A percentile compares a stretch with the other conserved stretches of the same genome.
phyloP scores from a whole-genome alignment of 2,329 filamentous ascomycete genomes.

The Dactylellina drechsleri region DNA sequence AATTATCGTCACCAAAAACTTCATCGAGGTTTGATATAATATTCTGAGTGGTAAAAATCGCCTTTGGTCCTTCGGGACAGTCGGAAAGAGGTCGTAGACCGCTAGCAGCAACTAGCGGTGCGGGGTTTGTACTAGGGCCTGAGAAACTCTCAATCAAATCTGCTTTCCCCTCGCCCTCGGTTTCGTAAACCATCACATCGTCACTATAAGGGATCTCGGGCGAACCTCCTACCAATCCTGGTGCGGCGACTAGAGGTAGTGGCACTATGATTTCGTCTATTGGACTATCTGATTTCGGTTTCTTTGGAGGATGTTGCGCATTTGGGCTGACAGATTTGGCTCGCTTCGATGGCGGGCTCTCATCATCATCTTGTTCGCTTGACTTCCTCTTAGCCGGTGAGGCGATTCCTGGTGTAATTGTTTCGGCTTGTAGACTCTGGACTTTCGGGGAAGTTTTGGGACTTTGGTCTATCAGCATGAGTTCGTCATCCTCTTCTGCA shows the following conservation, averaged over 20 bases:
- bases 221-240: conserved; percentile 14
- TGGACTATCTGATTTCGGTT: conserved; percentile 17
- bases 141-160: not conserved
- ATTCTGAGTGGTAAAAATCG: not conserved
- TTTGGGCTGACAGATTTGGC: conserved; percentile 33
- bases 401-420: not conserved
- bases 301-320: conserved; percentile 6
- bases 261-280: not conserved
- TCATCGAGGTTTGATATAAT: not conserved
- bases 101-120: conserved; percentile 29
- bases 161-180: not conserved
- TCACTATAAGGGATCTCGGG: conserved; percentile 27
- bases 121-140: not conserved
- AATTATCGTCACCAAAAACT: not conserved
- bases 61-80: not conserved
- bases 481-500: not conserved
- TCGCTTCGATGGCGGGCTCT: conserved; percentile 21
- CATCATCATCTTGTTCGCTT: conserved; percentile 17
- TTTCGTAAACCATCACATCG: conserved; percentile 1
- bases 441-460: not conserved
- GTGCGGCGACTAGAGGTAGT: not conserved
- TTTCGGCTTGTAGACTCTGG: not conserved
- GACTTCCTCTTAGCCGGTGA: conserved; percentile 46
- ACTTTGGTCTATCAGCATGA: conserved; percentile 2
- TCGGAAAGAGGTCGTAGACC: not conserved